Base-by-base conservation (phyloP, 306 rosid genomes). In the Sophora flavescens region DNA sequence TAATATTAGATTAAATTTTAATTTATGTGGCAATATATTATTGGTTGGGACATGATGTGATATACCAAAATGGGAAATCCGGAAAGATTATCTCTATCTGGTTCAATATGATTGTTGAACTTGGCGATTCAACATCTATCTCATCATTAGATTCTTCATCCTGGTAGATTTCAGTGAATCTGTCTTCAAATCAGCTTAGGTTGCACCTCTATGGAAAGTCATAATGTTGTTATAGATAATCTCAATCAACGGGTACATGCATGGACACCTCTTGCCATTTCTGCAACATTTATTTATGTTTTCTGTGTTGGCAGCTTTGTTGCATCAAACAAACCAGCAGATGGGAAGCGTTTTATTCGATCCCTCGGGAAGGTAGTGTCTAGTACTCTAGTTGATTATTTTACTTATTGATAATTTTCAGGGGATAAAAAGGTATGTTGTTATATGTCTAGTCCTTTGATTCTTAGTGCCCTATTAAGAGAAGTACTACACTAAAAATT, bases 271-370 rank as follows among this genome's bases (percentile, higher is more conserved):
- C 33, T 36, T 51, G 53, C 17, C 39, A 63, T 13, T n/a, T 53
- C 5, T 12, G 28, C 66, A 41, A 28, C n/a, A 54, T 41, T 39
- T 6, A n/a, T 76, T 54, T 80, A 30, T 38, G 41, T 36, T 75
- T 33, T 72, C 68, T 76, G 10, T 80, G 75, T 75, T 74, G 64
- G 38, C 91, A 95, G 98, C 42, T 95, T 88, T 77, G 93, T 92
- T 68, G 90, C 38, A 68, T n/a, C 89, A 57, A 84, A 95, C 91
- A 92, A 90, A 70, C 96, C 97, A 7, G 68, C 78, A 58, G 97
- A 92, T 13, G 97, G 97, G 26, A 92, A 90, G 80, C 83, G 80
- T 67, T 94, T 94, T 83, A 70, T 94, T 39, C 93, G 95, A 68
- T 52, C 61, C 16, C 98, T 94, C 4, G 95, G 86, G 62, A 94